Evolutionary conservation across 805 yeast genomes (phyloP).

Genomic region (Pichia heedii): DNA sequence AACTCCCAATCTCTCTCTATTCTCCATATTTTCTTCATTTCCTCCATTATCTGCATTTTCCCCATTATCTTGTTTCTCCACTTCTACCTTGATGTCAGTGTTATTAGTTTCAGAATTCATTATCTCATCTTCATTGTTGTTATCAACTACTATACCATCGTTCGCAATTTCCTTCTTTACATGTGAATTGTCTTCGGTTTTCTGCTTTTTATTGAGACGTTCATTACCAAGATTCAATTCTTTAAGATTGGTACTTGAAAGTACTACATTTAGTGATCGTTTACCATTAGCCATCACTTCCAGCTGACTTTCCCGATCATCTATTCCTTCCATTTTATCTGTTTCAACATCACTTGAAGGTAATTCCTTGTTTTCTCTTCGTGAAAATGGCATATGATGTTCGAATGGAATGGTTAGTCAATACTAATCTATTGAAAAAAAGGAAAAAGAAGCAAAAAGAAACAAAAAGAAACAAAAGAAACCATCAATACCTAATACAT

Average conservation of each 20-base stretch:
- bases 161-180: too few species aligned
- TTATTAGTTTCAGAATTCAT: too few species aligned
- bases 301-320: constrained; percentile 44
- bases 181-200: too few species aligned
- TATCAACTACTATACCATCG: too few species aligned
- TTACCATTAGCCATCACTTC: constrained; percentile 17
- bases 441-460: too few species aligned
- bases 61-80: too few species aligned
- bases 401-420: not conserved
- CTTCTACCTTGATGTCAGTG: too few species aligned
- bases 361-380: constrained; percentile 1
- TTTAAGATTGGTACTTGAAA: not conserved
- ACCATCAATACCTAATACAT: too few species aligned
- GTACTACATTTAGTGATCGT: not conserved
- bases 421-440: not conserved
- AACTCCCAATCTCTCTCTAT: not conserved
- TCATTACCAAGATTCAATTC: too few species aligned
- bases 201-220: too few species aligned
- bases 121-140: too few species aligned
- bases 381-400: not conserved
- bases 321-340: constrained; percentile 63
- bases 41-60: not conserved
- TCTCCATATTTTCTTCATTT: not conserved
- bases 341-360: constrained; percentile 81
- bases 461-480: too few species aligned